Percentiles rank a stretch among this genome's conserved stretches.
Evolutionary conservation across 495 filamentous ascomycete species (phyloP).

Genomic region (Gamarada debralockiae): DNA sequence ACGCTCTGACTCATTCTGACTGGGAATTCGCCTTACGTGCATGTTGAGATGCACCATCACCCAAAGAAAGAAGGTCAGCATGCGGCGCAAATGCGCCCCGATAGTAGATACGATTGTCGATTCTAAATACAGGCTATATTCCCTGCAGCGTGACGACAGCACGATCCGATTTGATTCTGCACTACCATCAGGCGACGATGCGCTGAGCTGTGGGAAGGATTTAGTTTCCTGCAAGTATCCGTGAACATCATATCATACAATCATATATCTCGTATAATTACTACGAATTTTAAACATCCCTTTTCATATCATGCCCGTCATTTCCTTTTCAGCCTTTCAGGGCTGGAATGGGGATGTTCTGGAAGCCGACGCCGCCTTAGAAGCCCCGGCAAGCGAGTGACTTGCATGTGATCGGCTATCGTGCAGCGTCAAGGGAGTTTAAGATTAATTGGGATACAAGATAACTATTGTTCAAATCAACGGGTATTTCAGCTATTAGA

Average conservation of each 20-base stretch:
- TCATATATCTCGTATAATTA: neutral
- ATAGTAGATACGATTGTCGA: slow-evolving; percentile 1
- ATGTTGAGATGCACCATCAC: neutral
- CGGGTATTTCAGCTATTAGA: too few species aligned
- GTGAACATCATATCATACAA: neutral
- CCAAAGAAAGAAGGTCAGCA: slow-evolving; percentile 1
- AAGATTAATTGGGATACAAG: too few species aligned
- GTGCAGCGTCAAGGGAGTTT: too few species aligned
- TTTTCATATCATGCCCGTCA: too few species aligned
- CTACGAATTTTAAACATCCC: too few species aligned
- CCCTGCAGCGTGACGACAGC: slow-evolving; percentile 15
- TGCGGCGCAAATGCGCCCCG: slow-evolving; percentile 10
- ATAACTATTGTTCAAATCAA: too few species aligned
- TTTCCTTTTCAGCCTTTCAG: too few species aligned
- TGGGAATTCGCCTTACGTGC: neutral
- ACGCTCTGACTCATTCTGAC: slow-evolving; percentile 1
- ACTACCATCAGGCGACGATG: neutral
- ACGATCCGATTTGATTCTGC: neutral
- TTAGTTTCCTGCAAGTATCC: neutral
- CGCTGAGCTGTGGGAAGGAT: too few species aligned
- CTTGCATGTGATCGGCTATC: too few species aligned
- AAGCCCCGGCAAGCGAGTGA: too few species aligned
- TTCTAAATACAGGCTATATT: neutral
- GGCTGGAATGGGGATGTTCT: too few species aligned
- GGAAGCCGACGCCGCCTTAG: too few species aligned